These are phyloP conservation scores for Ilyonectria sp. DNA, from an alignment of 2,329 filamentous ascomycete species.

Conservation along the genomic window DNA sequence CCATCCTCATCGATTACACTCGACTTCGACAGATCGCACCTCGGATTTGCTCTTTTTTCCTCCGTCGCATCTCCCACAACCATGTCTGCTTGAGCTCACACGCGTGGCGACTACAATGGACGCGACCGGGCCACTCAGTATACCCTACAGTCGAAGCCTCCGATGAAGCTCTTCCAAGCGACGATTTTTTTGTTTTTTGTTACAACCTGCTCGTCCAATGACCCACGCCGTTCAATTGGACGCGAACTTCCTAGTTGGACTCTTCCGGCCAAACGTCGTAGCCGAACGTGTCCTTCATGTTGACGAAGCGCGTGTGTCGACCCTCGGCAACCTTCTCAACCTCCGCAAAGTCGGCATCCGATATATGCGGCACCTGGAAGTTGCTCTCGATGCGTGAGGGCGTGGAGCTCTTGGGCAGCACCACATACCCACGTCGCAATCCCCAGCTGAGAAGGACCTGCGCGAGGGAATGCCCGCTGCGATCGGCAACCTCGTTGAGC, in stretches of 20 bases:
- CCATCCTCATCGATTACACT: background rate
- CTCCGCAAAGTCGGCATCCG: constrained; percentile 70
- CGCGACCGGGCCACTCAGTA: too few species aligned
- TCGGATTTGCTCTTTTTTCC: too few species aligned
- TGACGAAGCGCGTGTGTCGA: constrained; percentile 80
- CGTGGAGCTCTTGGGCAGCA: constrained; percentile 80
- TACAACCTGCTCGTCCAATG: background rate
- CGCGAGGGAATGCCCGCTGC: constrained; percentile 66
- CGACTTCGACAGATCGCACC: background rate
- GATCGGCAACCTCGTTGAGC: constrained; percentile 67
- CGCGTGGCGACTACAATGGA: too few species aligned
- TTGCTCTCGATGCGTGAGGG: constrained; percentile 70
- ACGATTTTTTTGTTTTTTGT: background rate
- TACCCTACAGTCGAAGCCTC: background rate
- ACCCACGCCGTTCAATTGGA: background rate
- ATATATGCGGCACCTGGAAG: constrained; percentile 43
- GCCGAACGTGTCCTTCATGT: constrained; percentile 87
- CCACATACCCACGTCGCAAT: constrained; percentile 75
- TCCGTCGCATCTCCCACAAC: too few species aligned
- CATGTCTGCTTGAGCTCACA: too few species aligned
- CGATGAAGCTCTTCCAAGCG: background rate
- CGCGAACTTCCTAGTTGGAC: constrained; percentile 27
- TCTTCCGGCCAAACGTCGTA: constrained; percentile 80
- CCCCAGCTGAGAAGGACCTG: constrained; percentile 73
- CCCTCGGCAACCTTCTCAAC: constrained; percentile 61